These are phyloP conservation scores for Panicum virgatum DNA, from an alignment of 202 grass and related monocot species.

Conservation along the genomic window DNA sequence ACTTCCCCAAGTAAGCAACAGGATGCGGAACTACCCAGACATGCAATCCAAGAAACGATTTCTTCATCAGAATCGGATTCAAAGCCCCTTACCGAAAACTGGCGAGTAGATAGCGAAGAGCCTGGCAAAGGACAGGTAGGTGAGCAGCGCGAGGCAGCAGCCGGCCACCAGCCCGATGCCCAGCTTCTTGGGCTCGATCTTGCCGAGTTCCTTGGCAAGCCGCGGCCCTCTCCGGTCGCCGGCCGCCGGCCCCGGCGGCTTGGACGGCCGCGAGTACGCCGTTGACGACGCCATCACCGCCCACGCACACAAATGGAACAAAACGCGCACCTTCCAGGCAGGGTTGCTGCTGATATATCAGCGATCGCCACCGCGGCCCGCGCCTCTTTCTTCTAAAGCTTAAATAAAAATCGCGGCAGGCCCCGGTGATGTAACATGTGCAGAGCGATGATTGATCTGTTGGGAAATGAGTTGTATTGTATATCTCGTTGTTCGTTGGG, in stretches of 20 bases:
- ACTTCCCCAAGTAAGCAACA: not conserved
- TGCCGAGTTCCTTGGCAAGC: conserved; percentile 65
- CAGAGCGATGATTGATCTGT: conserved; percentile 26
- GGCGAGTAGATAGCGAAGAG: conserved; percentile 83
- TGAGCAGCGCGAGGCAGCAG: conserved; percentile 64
- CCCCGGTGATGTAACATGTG: conserved; percentile 33
- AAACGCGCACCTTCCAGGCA: not conserved
- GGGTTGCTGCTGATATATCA: not conserved
- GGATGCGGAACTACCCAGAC: not conserved
- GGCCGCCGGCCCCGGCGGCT: conserved; percentile 37
- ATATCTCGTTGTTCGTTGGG: conserved; percentile 30
- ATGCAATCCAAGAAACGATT: not conserved
- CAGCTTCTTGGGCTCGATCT: conserved; percentile 78
- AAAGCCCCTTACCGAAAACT: conserved; percentile 50
- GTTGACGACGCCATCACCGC: conserved; percentile 57
- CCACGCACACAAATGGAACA: not conserved
- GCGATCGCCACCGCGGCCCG: not conserved
- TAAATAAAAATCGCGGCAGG: not conserved
- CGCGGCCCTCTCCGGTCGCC: conserved; percentile 46
- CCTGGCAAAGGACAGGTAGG: conserved; percentile 66
- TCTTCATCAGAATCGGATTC: not conserved
- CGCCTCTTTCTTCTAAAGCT: not conserved
- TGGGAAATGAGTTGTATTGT: not conserved
- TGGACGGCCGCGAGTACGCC: conserved; percentile 51
- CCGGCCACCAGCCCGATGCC: conserved; percentile 71